Base-by-base conservation (phyloP, 2,329 filamentous ascomycete species). In the Curvularia sp. region DNA sequence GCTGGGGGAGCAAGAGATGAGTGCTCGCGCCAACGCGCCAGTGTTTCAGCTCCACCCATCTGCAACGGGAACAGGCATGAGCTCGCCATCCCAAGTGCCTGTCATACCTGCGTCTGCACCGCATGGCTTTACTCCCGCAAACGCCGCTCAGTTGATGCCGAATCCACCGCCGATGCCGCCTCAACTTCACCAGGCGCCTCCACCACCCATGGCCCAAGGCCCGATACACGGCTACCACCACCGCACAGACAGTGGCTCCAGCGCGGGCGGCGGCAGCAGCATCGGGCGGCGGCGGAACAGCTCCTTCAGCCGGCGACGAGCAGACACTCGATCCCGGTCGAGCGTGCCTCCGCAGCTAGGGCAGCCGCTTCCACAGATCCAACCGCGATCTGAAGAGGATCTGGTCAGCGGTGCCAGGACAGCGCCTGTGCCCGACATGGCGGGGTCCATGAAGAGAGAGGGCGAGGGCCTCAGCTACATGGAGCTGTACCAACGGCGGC, bases 1-100 rank as follows among this genome's bases (percentile, higher is more conserved):
- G 73, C 83, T 99, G 54, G 94, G 94, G 62, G 92, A 97, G 76
- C 83, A 88, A 68, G 95, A 98, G 70, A 98, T 99, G 92, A 93
- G 93, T 47, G 87, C 90, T 60, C 89, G 94, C 57, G 94, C 94
- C 41, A 95, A 95, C 43, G 92, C 95, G 36, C 89, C 91, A 7
- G 92, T 94, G 1, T 97, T 97, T 78, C 83, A 88, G 70, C 81
- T 81, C 32, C 71, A 76, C 56, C 71, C 73, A 30, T 76, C 74
- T 50, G 74, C 74, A 50, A 77, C 73, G 15, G 64, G 61, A 39
- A 74, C 68, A 50, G 70, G 70, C 39, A 67, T 69, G 39, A 66
- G 66, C 57, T 75, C 74, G 15, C 73, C 73, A 42, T 74, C 70
- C 28, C 64, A 71, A 43, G 60, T 62, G 36, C 64, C 69, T 49